phyloP scores from a whole-genome alignment of 768 basidiomycete species.

The Daedaleopsis nitida region DNA sequence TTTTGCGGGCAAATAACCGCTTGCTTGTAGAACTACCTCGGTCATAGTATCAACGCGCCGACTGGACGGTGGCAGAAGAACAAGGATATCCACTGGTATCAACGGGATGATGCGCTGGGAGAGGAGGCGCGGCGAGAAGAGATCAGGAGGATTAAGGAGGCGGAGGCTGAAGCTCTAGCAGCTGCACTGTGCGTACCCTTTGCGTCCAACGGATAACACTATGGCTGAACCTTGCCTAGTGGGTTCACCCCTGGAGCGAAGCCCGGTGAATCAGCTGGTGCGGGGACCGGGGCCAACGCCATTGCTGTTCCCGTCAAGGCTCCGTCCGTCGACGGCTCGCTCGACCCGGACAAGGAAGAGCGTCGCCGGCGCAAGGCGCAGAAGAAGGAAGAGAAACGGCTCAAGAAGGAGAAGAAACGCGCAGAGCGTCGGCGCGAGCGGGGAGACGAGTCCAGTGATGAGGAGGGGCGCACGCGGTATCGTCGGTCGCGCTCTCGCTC shows the following conservation, averaged over 20 bases:
- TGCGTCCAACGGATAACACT: neutral
- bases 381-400: conserved; percentile 59
- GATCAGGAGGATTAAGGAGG: conserved; percentile 79
- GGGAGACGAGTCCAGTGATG: conserved; percentile 16
- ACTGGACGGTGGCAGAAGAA: conserved; percentile 98
- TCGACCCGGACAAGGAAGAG: conserved; percentile 36
- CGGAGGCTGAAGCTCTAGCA: conserved; percentile 86
- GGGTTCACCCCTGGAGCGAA: conserved; percentile 61
- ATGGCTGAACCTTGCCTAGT: conserved; percentile 37
- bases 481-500: conserved; percentile 37
- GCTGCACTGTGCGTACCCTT: conserved; percentile 64
- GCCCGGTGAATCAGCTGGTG: conserved; percentile 12
- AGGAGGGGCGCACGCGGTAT: conserved; percentile 10
- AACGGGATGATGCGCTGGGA: conserved; percentile 51
- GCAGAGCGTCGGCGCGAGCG: conserved; percentile 28
- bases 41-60: conserved; percentile 93
- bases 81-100: conserved; percentile 97
- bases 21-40: conserved; percentile 79
- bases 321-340: conserved; percentile 9
- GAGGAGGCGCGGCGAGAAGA: conserved; percentile 66
- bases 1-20: neutral
- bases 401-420: conserved; percentile 52
- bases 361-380: conserved; percentile 40
- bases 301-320: conserved; percentile 27
- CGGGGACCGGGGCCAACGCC: conserved; percentile 32